Evolutionary conservation across 805 yeast genomes (phyloP).

Genomic region (Hanseniaspora lindneri): DNA sequence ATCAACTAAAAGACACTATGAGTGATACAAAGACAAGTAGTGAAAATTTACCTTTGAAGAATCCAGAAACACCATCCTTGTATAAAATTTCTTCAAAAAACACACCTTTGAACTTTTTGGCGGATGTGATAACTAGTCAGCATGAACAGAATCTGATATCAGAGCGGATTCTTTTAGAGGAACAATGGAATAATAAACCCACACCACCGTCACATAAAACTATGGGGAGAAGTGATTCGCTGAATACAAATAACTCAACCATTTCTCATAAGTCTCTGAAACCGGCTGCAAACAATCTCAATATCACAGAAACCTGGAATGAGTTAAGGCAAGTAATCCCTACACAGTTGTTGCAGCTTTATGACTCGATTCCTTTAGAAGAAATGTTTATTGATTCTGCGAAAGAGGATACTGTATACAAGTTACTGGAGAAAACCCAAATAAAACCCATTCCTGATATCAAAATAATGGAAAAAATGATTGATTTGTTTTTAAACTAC

Average conservation of each 20-base stretch:
- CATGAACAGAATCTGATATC: not conserved
- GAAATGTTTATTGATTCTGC: not conserved
- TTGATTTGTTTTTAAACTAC: not conserved
- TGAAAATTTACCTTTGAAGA: not conserved
- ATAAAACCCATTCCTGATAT: constrained; percentile 1
- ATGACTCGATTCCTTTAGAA: constrained; percentile 9
- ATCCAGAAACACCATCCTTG: not conserved
- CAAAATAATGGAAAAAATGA: constrained; percentile 4
- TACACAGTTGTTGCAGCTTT: not conserved
- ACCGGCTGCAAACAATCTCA: not conserved
- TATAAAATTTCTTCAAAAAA: not conserved
- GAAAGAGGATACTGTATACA: not conserved
- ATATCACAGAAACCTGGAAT: not conserved
- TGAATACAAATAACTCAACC: not conserved
- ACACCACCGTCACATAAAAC: not conserved
- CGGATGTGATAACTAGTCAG: constrained; percentile 4
- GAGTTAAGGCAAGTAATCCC: not conserved
- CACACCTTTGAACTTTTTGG: constrained; percentile 2
- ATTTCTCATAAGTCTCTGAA: not conserved
- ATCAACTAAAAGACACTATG: too few relatives aligned
- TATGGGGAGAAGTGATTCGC: not conserved
- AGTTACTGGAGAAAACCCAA: constrained; percentile 3
- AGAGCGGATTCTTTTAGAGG: not conserved
- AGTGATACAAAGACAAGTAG: not conserved
- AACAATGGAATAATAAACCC: not conserved